Evolutionary conservation across 495 filamentous ascomycete genomes (phyloP).

Genomic region (Xylaria sp.): DNA sequence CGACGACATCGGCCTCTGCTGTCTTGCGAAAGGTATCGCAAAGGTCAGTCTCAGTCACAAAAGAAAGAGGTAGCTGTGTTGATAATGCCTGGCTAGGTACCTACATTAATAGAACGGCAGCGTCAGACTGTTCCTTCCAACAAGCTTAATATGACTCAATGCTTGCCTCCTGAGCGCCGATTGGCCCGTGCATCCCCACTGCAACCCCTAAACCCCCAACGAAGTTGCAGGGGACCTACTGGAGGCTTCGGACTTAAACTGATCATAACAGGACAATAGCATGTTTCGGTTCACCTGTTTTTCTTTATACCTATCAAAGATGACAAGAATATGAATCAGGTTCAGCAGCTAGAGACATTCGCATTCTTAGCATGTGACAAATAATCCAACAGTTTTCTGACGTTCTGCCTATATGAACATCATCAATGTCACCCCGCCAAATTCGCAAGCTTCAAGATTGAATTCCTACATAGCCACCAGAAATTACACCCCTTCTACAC

Average conservation of each 20-base stretch:
- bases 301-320: neutral
- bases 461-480: neutral
- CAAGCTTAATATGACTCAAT: conserved; percentile 1
- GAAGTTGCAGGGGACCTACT: neutral
- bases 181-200: conserved; percentile 1
- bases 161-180: conserved; percentile 22
- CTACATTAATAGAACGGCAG: neutral
- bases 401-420: neutral
- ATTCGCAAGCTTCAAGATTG: neutral
- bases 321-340: neutral
- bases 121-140: conserved; percentile 1
- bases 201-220: neutral
- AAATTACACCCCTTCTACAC: neutral
- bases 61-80: neutral
- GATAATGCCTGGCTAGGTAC: neutral
- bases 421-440: neutral
- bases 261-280: no score
- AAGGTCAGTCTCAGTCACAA: neutral
- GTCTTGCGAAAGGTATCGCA: conserved; percentile 28
- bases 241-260: neutral
- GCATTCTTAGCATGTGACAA: neutral
- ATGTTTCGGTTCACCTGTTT: neutral
- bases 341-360: neutral
- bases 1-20: conserved; percentile 23
- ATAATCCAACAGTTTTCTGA: neutral